A percentile compares a stretch with the other conserved stretches of the same genome.
Evolutionary conservation across 2,329 filamentous ascomycete genomes (phyloP).

Genomic region (Ophiostoma populinum): DNA sequence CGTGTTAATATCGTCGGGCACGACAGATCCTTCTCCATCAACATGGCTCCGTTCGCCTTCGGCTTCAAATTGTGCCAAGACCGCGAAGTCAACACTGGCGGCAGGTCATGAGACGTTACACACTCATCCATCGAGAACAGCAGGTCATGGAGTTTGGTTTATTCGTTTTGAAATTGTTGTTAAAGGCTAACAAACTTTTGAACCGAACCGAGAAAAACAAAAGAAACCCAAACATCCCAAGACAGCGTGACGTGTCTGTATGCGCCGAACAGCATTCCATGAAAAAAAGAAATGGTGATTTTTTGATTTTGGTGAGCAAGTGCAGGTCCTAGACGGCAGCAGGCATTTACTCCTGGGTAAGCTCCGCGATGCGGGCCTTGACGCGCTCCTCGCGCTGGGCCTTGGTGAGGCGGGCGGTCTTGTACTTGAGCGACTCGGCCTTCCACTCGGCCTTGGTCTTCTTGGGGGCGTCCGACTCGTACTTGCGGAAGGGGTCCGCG

Average conservation of each 20-base stretch:
- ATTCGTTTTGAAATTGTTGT: background rate
- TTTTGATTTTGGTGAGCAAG: background rate
- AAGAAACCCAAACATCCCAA: constrained; percentile 2
- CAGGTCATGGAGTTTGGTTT: no score
- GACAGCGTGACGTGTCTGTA: background rate
- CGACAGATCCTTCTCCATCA: no score
- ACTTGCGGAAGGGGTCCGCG: constrained; percentile 96
- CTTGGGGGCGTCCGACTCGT: constrained; percentile 54
- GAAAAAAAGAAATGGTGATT: background rate
- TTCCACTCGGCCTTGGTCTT: constrained; percentile 98
- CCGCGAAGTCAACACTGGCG: no score
- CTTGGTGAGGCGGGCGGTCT: constrained; percentile 57
- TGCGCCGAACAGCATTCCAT: constrained; percentile 1
- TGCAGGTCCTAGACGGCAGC: no score
- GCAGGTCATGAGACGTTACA: no score
- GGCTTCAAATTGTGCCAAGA: no score
- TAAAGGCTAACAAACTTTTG: no score
- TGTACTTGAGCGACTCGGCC: constrained; percentile 85
- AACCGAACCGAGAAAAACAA: constrained; percentile 1
- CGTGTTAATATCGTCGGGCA: no score
- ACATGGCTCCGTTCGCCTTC: no score
- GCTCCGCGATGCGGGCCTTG: constrained; percentile 78
- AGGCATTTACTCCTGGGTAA: constrained; percentile 34
- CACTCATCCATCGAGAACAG: no score
- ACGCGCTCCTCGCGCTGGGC: constrained; percentile 70